Evolutionary conservation across 495 filamentous ascomycete species (phyloP).

Genomic region (Pseudoneurospora amorphoporcata): DNA sequence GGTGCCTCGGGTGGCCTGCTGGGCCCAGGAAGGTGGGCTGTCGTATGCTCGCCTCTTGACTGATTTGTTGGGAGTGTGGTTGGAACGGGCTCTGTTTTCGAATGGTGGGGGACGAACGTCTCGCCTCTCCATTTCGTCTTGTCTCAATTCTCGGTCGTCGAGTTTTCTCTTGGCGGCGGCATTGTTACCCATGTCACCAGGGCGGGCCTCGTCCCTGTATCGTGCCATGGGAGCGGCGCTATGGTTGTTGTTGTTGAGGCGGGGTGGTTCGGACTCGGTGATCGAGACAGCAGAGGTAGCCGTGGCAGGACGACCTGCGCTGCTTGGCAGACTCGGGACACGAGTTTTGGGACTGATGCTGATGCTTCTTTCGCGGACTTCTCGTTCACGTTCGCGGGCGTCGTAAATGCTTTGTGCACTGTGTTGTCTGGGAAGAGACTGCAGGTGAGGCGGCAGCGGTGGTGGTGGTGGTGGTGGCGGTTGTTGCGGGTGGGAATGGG

Average conservation of each 20-base stretch:
- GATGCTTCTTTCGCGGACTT: slow-evolving; percentile 26
- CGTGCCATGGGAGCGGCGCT: slow-evolving; percentile 19
- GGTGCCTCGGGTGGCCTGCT: slow-evolving; percentile 13
- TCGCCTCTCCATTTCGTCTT: slow-evolving; percentile 34
- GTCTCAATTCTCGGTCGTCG: slow-evolving; percentile 37
- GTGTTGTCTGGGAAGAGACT: slow-evolving; percentile 35
- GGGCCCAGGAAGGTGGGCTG: slow-evolving; percentile 37
- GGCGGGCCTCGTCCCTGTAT: slow-evolving; percentile 14
- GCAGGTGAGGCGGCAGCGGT: slow-evolving; percentile 30
- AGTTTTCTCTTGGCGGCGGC: slow-evolving; percentile 42
- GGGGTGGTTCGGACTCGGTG: slow-evolving; percentile 31
- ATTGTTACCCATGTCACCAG: slow-evolving; percentile 22
- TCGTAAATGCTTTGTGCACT: slow-evolving; percentile 36
- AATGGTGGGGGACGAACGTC: slow-evolving; percentile 33
- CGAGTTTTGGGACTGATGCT: slow-evolving; percentile 58
- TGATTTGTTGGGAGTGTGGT: slow-evolving; percentile 18
- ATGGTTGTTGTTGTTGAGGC: slow-evolving; percentile 22
- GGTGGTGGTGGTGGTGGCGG: slow-evolving; percentile 20
- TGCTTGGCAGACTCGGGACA: slow-evolving; percentile 41
- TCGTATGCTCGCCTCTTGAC: slow-evolving; percentile 26
- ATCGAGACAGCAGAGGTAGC: slow-evolving; percentile 11
- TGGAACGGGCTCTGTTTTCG: slow-evolving; percentile 13
- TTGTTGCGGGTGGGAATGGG: slow-evolving; percentile 24
- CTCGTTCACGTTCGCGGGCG: slow-evolving; percentile 41
- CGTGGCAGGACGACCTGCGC: slow-evolving; percentile 27